Percentiles rank a stretch among this genome's conserved stretches.
These are phyloP conservation scores for Globisporangium spiculum DNA, from an alignment of 352 stramenopile species.

Conservation along the genomic window DNA sequence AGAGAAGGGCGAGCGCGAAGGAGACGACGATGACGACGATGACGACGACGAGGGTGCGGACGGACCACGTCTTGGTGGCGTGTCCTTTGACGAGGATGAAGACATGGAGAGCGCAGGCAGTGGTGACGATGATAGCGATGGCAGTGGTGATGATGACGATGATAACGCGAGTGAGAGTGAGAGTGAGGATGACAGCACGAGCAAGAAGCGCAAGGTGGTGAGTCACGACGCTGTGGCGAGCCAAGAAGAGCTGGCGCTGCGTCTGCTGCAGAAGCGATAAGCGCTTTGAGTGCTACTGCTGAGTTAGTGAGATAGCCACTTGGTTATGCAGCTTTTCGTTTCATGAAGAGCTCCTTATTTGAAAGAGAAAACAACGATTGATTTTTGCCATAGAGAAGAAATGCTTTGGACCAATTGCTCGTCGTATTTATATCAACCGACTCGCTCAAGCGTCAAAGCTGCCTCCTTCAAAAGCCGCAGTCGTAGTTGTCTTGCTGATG, in stretches of 20 bases:
- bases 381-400: conserved; percentile 8
- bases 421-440: neutral
- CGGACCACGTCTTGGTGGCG: conserved; percentile 28
- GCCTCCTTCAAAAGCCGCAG: neutral
- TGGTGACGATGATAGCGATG: conserved; percentile 24
- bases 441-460: neutral
- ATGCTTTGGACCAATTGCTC: neutral
- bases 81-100: conserved; percentile 28
- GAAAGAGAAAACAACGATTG: neutral
- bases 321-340: neutral
- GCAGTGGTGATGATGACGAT: conserved; percentile 18
- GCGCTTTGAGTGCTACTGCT: neutral
- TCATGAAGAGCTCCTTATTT: neutral
- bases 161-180: conserved; percentile 11
- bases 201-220: conserved; percentile 40
- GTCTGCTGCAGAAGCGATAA: conserved; percentile 69
- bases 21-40: conserved; percentile 37
- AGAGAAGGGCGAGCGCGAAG: conserved; percentile 70
- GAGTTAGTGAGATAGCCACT: neutral
- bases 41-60: conserved; percentile 17
- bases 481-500: neutral
- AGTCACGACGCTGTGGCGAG: conserved; percentile 42
- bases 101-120: conserved; percentile 28
- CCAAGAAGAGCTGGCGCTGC: conserved; percentile 79
- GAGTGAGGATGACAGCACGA: conserved; percentile 9